Conservation (phyloP, 163 green algal species). For the Scenedesmus sp. region DNA sequence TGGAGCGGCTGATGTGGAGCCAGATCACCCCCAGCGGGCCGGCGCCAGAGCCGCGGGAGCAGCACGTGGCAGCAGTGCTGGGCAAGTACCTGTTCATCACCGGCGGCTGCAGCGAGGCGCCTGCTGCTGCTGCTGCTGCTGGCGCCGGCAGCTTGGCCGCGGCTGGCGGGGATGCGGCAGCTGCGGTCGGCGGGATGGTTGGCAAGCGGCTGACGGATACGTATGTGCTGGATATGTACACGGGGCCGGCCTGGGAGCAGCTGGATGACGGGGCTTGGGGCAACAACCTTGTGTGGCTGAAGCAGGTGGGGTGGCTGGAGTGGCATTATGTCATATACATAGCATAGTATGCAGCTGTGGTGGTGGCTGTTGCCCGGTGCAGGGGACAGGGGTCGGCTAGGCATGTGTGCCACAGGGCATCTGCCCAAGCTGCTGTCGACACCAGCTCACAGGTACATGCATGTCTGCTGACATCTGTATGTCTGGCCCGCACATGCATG, state of each 20-base stretch:
- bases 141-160: not conserved
- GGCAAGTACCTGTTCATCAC: conserved; percentile 77
- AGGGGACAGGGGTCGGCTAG: not conserved
- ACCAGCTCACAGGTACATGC: too few species aligned
- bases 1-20: conserved; percentile 48
- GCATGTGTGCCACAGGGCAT: not conserved
- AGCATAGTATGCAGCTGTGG: not conserved
- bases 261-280: conserved; percentile 75
- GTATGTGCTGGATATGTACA: conserved; percentile 73
- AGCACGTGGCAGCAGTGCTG: conserved; percentile 59
- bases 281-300: conserved; percentile 63
- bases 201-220: conserved; percentile 52
- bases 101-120: conserved; percentile 57
- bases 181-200: not conserved
- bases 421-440: not conserved
- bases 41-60: conserved; percentile 65
- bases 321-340: not conserved
- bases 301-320: conserved; percentile 51
- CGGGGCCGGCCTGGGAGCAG: conserved; percentile 72
- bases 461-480: too few species aligned
- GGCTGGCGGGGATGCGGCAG: conserved; percentile 5
- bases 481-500: too few species aligned
- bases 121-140: conserved; percentile 23
- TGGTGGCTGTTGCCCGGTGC: not conserved
- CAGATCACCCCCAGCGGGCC: conserved; percentile 33